Evolutionary conservation across 1,284 basidiomycete species (phyloP).

Genomic region (Marasmius fiardii): DNA sequence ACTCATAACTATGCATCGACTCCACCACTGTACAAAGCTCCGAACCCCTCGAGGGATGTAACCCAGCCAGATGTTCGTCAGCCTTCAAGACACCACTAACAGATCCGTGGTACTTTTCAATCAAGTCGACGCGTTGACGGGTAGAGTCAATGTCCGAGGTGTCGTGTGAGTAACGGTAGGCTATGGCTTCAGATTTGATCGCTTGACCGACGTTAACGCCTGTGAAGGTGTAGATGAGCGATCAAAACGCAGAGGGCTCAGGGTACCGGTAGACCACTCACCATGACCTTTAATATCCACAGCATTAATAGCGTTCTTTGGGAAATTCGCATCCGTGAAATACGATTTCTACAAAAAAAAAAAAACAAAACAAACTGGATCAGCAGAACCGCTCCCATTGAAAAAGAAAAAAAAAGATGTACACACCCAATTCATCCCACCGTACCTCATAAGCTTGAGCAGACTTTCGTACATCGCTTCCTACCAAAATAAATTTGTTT

Average conservation of each 20-base stretch:
- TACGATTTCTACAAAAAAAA: background rate
- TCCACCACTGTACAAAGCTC: slow-evolving; percentile 1
- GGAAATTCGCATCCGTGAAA: background rate
- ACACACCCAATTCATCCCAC: background rate
- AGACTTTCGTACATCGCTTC: background rate
- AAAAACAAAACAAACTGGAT: too few relatives aligned
- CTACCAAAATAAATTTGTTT: background rate
- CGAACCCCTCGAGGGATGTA: background rate
- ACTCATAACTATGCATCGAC: background rate
- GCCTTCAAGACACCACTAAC: background rate
- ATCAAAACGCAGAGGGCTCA: background rate
- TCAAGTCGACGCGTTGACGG: background rate
- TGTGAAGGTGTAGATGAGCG: background rate
- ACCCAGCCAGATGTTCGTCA: background rate
- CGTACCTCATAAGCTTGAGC: background rate
- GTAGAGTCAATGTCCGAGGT: background rate
- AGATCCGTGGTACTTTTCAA: background rate
- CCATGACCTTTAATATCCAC: background rate
- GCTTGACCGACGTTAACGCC: background rate
- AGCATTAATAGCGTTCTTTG: background rate
- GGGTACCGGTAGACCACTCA: background rate
- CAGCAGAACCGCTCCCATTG: background rate
- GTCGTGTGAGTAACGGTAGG: background rate
- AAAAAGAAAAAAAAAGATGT: background rate
- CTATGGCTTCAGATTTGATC: background rate